Evolutionary conservation across 192 early-diverging fungal species (phyloP), one percentile per base, ranked within the genome.

Genomic region (Polychytrium aggregatum): DNA sequence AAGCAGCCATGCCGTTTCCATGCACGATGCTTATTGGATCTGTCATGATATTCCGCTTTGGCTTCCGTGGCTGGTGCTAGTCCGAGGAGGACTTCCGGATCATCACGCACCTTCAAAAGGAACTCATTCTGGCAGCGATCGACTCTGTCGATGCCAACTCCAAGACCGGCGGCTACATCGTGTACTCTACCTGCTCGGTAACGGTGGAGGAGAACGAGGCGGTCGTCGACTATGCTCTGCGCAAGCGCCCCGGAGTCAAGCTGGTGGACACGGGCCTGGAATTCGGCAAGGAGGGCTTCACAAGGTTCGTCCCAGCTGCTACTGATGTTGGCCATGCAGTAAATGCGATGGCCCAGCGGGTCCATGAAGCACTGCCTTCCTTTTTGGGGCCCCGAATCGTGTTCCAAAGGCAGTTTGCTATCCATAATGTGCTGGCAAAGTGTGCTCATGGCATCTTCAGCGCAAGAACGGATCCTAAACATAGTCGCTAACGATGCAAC

Each of bases 141-240:
- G 96, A 98, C 60, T 88, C 88, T 20, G 84, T 85, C 17, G 89
- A 96, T 63, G 92, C 93, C 16, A 82, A 82, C 40, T 92, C 88
- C 22, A 70, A 83, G 24, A 96, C 93, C 9, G 96, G 93, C 34
- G 96, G 92, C 4, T 88, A 84, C 63, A 82, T 98, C 59, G 93
- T 98, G 17, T 98, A 98, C 60, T 96, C 96, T 21, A 98, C 96
- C 4, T 98, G 96, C 75, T 95, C 96, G 10, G 88, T 98, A 2
- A 89, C 84, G 0, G 88, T 97, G 1, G 92, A 96, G 43, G 96
- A 98, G 70, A 90, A 98, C 67, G 96, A 98, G 71, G 89, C 81
- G 34, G 90, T 98, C 4, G 88, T 98, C 3, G 72, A 94, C 56
- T 98, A 97, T 70, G 92, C 93, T 10, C 62, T 98, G 58, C 68